A percentile compares a stretch with the other conserved stretches of the same genome.
Evolutionary conservation across 805 yeast genomes (phyloP).

Genomic region (Kazachstania kunashirensis): DNA sequence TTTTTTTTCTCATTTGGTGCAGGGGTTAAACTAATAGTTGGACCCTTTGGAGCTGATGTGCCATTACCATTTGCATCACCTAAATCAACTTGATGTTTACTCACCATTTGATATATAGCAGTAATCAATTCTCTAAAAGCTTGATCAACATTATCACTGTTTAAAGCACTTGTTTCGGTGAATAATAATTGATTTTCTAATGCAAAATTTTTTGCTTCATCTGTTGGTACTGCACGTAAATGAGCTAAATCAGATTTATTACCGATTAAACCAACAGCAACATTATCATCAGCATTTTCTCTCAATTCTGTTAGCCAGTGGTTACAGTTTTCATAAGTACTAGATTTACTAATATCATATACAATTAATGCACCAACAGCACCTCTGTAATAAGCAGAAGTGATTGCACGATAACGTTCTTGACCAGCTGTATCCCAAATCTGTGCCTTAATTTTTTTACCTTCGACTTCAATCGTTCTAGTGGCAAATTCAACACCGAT

Average conservation of each 20-base stretch:
- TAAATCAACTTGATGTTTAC: constrained; percentile 84
- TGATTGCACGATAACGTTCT: constrained; percentile 95
- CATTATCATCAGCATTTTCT: constrained; percentile 89
- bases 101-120: constrained; percentile 88
- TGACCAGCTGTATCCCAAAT: constrained; percentile 99
- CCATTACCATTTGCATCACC: constrained; percentile 45
- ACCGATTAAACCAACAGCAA: constrained; percentile 88
- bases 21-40: constrained; percentile 86
- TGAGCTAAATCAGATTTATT: constrained; percentile 87
- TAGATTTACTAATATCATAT: constrained; percentile 88
- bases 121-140: constrained; percentile 90
- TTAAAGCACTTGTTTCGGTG: constrained; percentile 92
- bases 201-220: constrained; percentile 92
- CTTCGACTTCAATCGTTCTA: constrained; percentile 80
- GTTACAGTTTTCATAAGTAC: constrained; percentile 72
- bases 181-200: constrained; percentile 84
- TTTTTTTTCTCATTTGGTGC: constrained; percentile 76
- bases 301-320: constrained; percentile 87
- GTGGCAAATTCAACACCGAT: constrained; percentile 99
- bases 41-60: constrained; percentile 52
- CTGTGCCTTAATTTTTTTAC: constrained; percentile 77
- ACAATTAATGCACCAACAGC: constrained; percentile 96
- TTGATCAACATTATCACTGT: constrained; percentile 87
- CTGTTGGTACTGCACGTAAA: constrained; percentile 93
- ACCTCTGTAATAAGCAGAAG: constrained; percentile 94